Evolutionary conservation across 140 eudicot species (phyloP).

Genomic region (Oenanthe javanica): DNA sequence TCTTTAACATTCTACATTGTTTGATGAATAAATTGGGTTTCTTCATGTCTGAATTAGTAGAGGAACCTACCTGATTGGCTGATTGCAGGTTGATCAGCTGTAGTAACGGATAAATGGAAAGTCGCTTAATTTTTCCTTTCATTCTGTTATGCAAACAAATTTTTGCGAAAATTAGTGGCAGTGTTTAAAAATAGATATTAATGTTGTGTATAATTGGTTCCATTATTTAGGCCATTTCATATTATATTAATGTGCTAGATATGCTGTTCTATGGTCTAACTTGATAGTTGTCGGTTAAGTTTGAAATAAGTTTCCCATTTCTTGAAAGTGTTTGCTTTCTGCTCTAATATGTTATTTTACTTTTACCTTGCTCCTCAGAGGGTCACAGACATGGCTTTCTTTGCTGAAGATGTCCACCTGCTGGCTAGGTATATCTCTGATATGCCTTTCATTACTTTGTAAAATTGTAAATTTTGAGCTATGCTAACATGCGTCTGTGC

Average conservation of each 20-base stretch:
- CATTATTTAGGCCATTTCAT: background rate
- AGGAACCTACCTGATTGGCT: background rate
- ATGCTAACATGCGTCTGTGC: conserved; percentile 20
- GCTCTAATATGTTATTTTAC: background rate
- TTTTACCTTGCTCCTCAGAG: conserved; percentile 42
- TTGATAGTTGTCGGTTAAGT: background rate
- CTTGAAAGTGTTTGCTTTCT: background rate
- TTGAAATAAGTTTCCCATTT: background rate
- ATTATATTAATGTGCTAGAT: background rate
- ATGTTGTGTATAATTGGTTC: background rate
- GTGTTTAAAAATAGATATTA: background rate
- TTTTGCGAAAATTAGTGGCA: background rate
- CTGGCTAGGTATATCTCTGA: conserved; percentile 62
- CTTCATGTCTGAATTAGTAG: background rate
- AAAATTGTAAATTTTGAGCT: background rate
- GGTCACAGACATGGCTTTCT: conserved; percentile 99
- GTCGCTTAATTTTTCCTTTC: background rate
- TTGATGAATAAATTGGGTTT: background rate
- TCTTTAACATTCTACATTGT: background rate
- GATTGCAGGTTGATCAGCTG: background rate
- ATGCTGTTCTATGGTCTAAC: background rate
- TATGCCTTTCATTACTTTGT: background rate
- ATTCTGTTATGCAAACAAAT: background rate
- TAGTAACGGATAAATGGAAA: background rate
- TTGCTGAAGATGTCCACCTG: conserved; percentile 97